phyloP scores from a whole-genome alignment of 208 protist species.

The Leishmania tropica region DNA sequence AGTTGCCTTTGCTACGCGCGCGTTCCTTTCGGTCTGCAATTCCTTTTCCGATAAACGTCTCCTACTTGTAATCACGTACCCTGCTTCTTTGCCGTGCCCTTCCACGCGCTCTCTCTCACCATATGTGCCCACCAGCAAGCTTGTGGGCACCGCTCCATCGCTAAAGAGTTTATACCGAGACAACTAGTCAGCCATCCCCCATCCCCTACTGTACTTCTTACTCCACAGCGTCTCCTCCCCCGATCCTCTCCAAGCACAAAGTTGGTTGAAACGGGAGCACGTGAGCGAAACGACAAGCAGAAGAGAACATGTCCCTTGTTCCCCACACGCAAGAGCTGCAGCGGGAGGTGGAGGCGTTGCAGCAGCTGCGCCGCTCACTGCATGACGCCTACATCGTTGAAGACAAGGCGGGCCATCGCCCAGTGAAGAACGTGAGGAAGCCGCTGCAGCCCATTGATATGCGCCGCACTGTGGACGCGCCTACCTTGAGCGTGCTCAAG shows the following conservation, averaged over 20 bases:
- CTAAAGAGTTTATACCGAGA: neutral
- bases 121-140: neutral
- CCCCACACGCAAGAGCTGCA: slow-evolving; percentile 40
- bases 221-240: neutral
- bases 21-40: neutral
- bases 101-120: neutral
- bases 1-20: neutral
- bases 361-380: slow-evolving; percentile 45
- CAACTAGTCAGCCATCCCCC: neutral
- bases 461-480: slow-evolving; percentile 71
- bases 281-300: neutral
- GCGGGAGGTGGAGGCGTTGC: slow-evolving; percentile 36
- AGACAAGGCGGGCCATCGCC: neutral
- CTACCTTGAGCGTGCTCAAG: slow-evolving; percentile 64
- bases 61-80: neutral
- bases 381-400: slow-evolving; percentile 60
- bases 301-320: slow-evolving; percentile 38
- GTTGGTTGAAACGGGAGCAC: neutral
- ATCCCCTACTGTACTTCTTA: neutral
- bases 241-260: neutral
- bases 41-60: neutral
- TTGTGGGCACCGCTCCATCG: neutral
- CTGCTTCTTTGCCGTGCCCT: neutral
- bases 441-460: slow-evolving; percentile 26
- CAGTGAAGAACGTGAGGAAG: neutral